These are phyloP conservation scores for Xylaria curta DNA, from an alignment of 495 filamentous ascomycete genomes.

Conservation along the genomic window DNA sequence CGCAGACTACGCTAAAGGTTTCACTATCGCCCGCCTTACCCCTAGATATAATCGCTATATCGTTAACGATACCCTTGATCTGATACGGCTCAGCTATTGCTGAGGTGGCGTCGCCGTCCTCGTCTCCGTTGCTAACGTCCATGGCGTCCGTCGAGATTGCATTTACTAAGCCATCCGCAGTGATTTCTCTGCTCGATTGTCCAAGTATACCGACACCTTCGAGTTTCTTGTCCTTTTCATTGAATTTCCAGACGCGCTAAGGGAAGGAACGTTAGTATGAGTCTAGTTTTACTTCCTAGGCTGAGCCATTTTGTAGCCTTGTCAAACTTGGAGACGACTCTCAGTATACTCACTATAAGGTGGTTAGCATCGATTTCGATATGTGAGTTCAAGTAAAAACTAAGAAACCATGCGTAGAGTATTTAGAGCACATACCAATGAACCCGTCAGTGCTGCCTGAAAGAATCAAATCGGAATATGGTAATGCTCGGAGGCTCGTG, in stretches of 20 bases:
- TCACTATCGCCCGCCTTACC: constrained; percentile 72
- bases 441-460: constrained; percentile 94
- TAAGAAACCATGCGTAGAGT: neutral
- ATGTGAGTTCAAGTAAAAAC: neutral
- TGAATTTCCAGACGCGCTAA: constrained; percentile 28
- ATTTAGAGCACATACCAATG: constrained; percentile 80
- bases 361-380: neutral
- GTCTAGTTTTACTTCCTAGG: neutral
- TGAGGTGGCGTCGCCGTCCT: constrained; percentile 26
- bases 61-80: constrained; percentile 82
- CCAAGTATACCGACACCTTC: constrained; percentile 73
- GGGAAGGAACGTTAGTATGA: constrained; percentile 10
- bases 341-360: constrained; percentile 2
- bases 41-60: constrained; percentile 80
- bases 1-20: constrained; percentile 80
- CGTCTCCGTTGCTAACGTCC: constrained; percentile 25
- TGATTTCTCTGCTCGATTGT: constrained; percentile 13
- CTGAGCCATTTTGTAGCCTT: neutral
- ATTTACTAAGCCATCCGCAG: neutral
- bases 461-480: constrained; percentile 85
- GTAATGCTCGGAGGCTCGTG: constrained; percentile 83
- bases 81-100: constrained; percentile 27
- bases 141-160: constrained; percentile 11
- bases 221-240: constrained; percentile 80
- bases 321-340: neutral